A percentile compares a stretch with the other conserved stretches of the same genome.
These are phyloP conservation scores for Boletus bicolor DNA, from an alignment of 768 basidiomycete species.

Conservation along the genomic window DNA sequence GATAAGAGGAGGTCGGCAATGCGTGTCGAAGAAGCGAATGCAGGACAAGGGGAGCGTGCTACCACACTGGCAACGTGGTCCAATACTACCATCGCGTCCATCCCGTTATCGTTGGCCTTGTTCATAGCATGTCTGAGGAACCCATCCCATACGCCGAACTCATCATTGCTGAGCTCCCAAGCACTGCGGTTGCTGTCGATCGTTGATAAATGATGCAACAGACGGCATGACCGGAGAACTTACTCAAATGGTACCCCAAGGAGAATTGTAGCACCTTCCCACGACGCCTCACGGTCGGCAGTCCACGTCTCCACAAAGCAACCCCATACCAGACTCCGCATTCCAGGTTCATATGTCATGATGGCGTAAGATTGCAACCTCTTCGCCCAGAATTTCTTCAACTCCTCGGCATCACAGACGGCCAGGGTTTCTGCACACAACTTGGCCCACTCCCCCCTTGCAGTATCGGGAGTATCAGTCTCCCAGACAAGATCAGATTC, in stretches of 20 bases:
- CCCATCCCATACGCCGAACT: constrained; percentile 57
- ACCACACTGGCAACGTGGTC: constrained; percentile 53
- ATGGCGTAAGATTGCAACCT: constrained; percentile 19
- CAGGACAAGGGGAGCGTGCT: constrained; percentile 37
- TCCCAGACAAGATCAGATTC: constrained; percentile 45
- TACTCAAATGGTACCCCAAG: constrained; percentile 64
- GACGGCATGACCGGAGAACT: constrained; percentile 25
- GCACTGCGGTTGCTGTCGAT: constrained; percentile 35
- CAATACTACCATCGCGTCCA: constrained; percentile 51
- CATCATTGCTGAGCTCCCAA: constrained; percentile 55
- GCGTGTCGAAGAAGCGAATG: constrained; percentile 44
- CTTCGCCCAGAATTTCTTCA: constrained; percentile 52
- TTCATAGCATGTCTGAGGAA: constrained; percentile 50
- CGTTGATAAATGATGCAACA: constrained; percentile 5
- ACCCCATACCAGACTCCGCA: constrained; percentile 55
- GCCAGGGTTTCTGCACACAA: constrained; percentile 55
- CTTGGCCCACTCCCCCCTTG: constrained; percentile 55
- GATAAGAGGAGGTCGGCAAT: constrained; percentile 62
- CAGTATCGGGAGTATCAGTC: constrained; percentile 41
- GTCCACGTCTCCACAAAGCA: constrained; percentile 56
- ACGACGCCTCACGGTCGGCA: constrained; percentile 40
- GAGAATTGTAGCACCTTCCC: constrained; percentile 52
- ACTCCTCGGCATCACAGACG: constrained; percentile 43
- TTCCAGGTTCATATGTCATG: constrained; percentile 37
- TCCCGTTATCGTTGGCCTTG: constrained; percentile 59